Base-by-base conservation (phyloP, 2,329 filamentous ascomycete genomes). In the Leptographium procerum region DNA sequence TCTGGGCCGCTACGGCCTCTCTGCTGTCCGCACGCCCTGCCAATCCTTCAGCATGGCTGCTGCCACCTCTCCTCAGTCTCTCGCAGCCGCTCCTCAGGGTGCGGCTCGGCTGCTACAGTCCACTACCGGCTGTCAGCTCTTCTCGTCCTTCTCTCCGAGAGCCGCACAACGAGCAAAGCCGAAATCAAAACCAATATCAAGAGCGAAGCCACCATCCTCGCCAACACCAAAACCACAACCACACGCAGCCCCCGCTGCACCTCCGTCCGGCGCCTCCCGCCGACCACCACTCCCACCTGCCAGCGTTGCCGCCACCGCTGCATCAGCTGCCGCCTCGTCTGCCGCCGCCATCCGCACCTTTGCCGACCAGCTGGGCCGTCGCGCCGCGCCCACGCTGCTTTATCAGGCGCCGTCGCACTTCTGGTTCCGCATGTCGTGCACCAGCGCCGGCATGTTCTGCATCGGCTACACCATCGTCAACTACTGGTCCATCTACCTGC, bases 371-470 rank as follows among this genome's bases (percentile, higher is more conserved):
- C 76, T 89, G 43, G 79, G 81, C 16, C 72, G 74, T 59, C 80
- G 81, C 62, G 66, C 75, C n/a, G 71, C 75, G 1, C 76, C 80
- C 6, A 83, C 85, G 9, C 70, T 80, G 3, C 74, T 89, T 50
- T 89, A 87, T 73, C 76, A 85, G 65, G 79, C 80, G 1, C 82
- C 83, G 16, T 83, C 83, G 1, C 84, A 88, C 65, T 79, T 79
- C 59, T 76, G 77, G 70, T 86, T 84, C 69, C 77, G 86, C 61
- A 67, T 81, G 63, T 79, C 81, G 52, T 82, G 81, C 66, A 84
- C 85, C 69, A 69, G 72, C 16, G 77, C 81, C 29, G 79, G 79
- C 2, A 61, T 75, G 26, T 79, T 80, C 65, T 82, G 78, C 68
- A 73, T 82, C 59, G 64, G 69, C 43, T 82, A 78, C 65, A 75